Evolutionary conservation across 2,329 filamentous ascomycete species (phyloP).

Genomic region (Xylaria sp.): DNA sequence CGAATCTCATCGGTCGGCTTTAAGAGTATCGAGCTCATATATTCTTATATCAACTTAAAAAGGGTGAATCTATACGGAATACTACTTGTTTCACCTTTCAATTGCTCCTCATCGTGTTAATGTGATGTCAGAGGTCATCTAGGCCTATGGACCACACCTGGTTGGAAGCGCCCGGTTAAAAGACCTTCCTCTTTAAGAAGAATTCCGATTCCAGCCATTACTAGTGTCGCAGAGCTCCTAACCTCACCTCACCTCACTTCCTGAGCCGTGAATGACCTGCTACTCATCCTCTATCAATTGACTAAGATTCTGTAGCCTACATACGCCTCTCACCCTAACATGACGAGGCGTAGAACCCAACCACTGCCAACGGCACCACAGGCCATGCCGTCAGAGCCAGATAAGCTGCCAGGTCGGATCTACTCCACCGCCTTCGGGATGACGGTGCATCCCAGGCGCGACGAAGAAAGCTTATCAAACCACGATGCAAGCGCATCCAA

Average conservation of each 20-base stretch:
- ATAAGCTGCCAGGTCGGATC: slow-evolving; percentile 40
- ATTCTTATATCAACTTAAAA: neutral
- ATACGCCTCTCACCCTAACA: slow-evolving; percentile 24
- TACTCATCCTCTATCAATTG: slow-evolving; percentile 9
- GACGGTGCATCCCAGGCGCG: slow-evolving; percentile 40
- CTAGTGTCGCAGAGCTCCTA: neutral
- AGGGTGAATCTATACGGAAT: neutral
- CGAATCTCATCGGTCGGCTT: too few relatives aligned
- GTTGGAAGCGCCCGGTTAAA: neutral
- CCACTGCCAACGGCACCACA: slow-evolving; percentile 14
- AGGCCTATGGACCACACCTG: neutral
- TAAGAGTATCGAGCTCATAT: neutral
- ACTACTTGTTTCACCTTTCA: neutral
- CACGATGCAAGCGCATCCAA: slow-evolving; percentile 28
- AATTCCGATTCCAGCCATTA: slow-evolving; percentile 10
- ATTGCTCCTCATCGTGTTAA: neutral
- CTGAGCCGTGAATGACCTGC: neutral
- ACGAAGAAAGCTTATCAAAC: slow-evolving; percentile 28
- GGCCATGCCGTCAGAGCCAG: slow-evolving; percentile 11
- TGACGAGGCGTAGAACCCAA: slow-evolving; percentile 42
- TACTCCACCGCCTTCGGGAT: slow-evolving; percentile 50
- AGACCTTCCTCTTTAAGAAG: slow-evolving; percentile 36
- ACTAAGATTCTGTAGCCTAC: neutral
- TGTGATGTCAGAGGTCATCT: neutral
- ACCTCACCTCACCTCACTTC: slow-evolving; percentile 4